phyloP scores from a whole-genome alignment of 1,139 yeast species.

The Suhomyces anneliseae region DNA sequence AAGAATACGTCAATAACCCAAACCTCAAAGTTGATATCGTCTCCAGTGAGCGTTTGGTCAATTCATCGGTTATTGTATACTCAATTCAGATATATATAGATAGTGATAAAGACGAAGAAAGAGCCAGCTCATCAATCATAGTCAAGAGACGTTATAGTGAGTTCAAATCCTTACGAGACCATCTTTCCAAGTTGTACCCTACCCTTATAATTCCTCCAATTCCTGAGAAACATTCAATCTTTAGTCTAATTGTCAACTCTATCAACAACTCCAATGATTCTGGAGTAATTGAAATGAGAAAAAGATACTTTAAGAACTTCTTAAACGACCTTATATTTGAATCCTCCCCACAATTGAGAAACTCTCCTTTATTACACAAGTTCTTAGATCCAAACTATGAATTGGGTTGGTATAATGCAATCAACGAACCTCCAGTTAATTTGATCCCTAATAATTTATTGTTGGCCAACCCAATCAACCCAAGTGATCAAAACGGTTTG shows the following conservation, averaged over 20 bases:
- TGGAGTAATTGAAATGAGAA: constrained; percentile 43
- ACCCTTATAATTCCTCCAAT: constrained; percentile 55
- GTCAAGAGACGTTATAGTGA: constrained; percentile 56
- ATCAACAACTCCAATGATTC: constrained; percentile 40
- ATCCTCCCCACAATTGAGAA: constrained; percentile 25
- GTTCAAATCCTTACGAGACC: constrained; percentile 51
- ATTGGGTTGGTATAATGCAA: constrained; percentile 47
- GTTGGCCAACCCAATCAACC: constrained; percentile 46
- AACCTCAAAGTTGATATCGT: constrained; percentile 32
- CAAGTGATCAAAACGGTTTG: constrained; percentile 48
- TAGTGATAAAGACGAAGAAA: constrained; percentile 7
- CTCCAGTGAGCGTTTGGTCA: constrained; percentile 38
- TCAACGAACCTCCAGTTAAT: constrained; percentile 47
- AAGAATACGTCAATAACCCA: constrained; percentile 28
- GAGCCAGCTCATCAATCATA: constrained; percentile 20
- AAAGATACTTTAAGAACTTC: constrained; percentile 39
- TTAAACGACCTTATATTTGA: constrained; percentile 37
- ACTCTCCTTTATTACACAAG: constrained; percentile 39
- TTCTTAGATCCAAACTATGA: constrained; percentile 52
- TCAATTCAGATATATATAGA: constrained; percentile 31
- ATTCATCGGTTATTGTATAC: constrained; percentile 44
- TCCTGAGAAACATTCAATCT: constrained; percentile 57
- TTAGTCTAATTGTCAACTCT: constrained; percentile 42
- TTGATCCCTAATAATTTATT: constrained; percentile 41
- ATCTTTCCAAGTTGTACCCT: constrained; percentile 47